Percentiles rank a stretch among this genome's conserved stretches.
These are phyloP conservation scores for Clavaria fumosa DNA, from an alignment of 768 basidiomycete genomes.

Conservation along the genomic window DNA sequence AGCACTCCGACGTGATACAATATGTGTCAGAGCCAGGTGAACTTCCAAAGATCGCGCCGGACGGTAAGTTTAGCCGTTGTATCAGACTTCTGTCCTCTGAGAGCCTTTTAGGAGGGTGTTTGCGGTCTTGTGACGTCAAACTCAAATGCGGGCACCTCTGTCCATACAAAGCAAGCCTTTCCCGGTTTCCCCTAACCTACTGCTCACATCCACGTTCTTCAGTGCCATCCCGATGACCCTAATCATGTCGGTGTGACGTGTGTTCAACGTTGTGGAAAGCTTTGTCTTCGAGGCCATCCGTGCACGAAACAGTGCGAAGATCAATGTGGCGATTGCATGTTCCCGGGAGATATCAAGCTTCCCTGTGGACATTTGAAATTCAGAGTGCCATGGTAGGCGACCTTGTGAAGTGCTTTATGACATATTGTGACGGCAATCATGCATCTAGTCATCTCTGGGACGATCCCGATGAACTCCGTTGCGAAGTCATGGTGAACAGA, in stretches of 20 bases:
- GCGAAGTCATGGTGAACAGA: conserved; percentile 28
- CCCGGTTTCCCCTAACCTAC: neutral
- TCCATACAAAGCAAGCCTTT: conserved; percentile 33
- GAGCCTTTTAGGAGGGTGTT: conserved; percentile 36
- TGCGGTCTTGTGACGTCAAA: conserved; percentile 35
- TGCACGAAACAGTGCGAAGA: conserved; percentile 36
- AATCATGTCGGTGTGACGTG: conserved; percentile 36
- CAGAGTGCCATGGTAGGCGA: conserved; percentile 34
- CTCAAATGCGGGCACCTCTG: conserved; percentile 52
- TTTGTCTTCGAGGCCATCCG: conserved; percentile 43
- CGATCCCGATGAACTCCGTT: conserved; percentile 27
- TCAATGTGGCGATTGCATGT: conserved; percentile 37
- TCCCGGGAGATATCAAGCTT: conserved; percentile 32
- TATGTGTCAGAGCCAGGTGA: conserved; percentile 35
- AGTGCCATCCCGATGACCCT: conserved; percentile 51
- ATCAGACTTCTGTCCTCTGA: neutral
- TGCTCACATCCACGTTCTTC: neutral
- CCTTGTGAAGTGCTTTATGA: neutral
- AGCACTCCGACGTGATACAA: conserved; percentile 31
- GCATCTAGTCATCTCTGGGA: conserved; percentile 30
- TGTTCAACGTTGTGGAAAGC: conserved; percentile 29
- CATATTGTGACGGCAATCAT: neutral
- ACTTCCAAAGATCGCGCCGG: conserved; percentile 36
- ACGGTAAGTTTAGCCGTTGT: conserved; percentile 26
- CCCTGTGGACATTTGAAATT: conserved; percentile 40